Base-by-base conservation (phyloP, 148 eudicot species). In the Simmondsia chinensis region DNA sequence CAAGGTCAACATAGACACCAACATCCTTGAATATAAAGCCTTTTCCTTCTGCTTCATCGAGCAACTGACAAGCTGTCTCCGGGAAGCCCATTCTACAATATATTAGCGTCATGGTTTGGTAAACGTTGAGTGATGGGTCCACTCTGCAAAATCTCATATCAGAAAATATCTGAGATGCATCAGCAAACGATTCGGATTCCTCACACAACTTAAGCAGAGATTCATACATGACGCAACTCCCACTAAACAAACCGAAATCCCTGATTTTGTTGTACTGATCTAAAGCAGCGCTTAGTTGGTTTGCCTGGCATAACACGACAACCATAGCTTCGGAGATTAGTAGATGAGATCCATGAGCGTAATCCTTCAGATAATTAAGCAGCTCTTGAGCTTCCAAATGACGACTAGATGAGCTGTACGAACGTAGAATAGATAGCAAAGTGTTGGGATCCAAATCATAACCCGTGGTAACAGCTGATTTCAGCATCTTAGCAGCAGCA, bases 61-160 rank as follows among this genome's bases (percentile, higher is more conserved):
- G 32, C 65, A 93, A 57, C 52, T 55, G 41, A 37, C 86, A 73
- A 51, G 89, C 94, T 2, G 96, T 93, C 68, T 93, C 99, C 0
- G 99, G 99, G 44, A 82, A 68, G 52, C 72, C 74, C 87, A 93
- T 70, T 51, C 48, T 74, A 67, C 96, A 93, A 52, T 93, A 93
- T 32, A 75, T 56, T 14, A 52, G 59, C 44, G 61, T 59, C 81
- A 93, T 83, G 48, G 17, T 55, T 34, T 69, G 69, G 60, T 56
- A 86, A 30, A 77, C 44, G 33, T 55, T 64, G 34, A 67, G 48
- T 39, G 89, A 82, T 65, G 81, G 83, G 39, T 72, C 79, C 35
- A 82, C 48, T 43, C 82, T 80, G 33, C 50, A 43, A 65, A 77
- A 82, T 50, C 64, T 79, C 96, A 93, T 82, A 60, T 93, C 94